These are phyloP conservation scores for Psilocybe subaeruginosa DNA, from an alignment of 768 basidiomycete species.

Conservation along the genomic window DNA sequence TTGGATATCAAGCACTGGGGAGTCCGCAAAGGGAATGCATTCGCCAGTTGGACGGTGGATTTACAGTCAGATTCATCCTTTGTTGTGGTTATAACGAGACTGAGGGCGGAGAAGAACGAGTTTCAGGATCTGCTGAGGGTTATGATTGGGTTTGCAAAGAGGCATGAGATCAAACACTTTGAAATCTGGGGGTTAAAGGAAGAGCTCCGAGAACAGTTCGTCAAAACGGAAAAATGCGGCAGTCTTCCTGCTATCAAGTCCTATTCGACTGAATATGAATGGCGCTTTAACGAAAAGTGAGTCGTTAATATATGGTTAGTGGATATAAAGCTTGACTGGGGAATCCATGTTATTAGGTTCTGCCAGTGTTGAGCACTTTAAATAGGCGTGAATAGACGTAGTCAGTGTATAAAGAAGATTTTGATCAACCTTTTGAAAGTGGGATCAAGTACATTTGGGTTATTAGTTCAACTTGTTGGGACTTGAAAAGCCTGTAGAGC, in stretches of 20 bases:
- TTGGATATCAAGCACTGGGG: slow-evolving; percentile 16
- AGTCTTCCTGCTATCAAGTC: slow-evolving; percentile 45
- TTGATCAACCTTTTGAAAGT: no score
- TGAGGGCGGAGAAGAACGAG: slow-evolving; percentile 22
- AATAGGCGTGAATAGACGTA: no score
- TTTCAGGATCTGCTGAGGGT: slow-evolving; percentile 36
- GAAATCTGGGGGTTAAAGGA: slow-evolving; percentile 48
- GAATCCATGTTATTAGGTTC: no score
- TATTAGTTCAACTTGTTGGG: no score
- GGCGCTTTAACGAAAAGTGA: slow-evolving; percentile 30
- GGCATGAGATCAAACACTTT: slow-evolving; percentile 32
- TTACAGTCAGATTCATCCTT: slow-evolving; percentile 11
- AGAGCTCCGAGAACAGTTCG: slow-evolving; percentile 18
- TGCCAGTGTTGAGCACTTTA: no score
- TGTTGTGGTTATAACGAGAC: slow-evolving; percentile 28
- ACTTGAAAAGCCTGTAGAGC: no score
- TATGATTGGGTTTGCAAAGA: slow-evolving; percentile 29
- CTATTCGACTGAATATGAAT: slow-evolving; percentile 36
- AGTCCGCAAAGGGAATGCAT: slow-evolving; percentile 10
- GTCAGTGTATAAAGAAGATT: no score
- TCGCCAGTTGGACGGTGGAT: slow-evolving; percentile 32
- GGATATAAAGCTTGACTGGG: no score
- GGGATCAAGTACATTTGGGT: no score
- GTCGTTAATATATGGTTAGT: no score
- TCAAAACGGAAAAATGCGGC: slow-evolving; percentile 34